phyloP scores from a whole-genome alignment of 2,329 filamentous ascomycete genomes.

The Ilyonectria mors-panacis region DNA sequence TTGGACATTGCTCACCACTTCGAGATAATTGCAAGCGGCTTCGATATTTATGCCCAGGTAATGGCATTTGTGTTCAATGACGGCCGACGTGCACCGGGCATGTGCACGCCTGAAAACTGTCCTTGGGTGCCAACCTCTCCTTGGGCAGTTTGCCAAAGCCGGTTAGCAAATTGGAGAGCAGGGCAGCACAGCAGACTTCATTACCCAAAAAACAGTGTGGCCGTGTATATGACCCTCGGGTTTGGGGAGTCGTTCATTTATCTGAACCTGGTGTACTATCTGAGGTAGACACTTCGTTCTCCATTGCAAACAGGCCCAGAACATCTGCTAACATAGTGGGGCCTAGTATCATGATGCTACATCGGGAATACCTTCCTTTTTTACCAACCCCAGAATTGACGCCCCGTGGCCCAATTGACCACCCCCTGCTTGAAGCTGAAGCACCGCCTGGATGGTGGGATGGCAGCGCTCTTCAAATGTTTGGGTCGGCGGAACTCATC shows the following conservation, averaged over 20 bases:
- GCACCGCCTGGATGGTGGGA: conserved; percentile 59
- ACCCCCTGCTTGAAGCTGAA: conserved; percentile 55
- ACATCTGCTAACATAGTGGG: too few species aligned
- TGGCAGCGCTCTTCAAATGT: conserved; percentile 55
- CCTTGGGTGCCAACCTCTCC: conserved; percentile 56
- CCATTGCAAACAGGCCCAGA: rapidly evolving
- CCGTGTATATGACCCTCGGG: conserved; percentile 56
- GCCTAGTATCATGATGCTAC: conserved; percentile 58
- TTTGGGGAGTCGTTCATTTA: conserved; percentile 60
- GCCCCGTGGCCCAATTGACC: conserved; percentile 58
- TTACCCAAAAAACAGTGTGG: conserved; percentile 56
- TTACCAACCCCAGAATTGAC: conserved; percentile 53
- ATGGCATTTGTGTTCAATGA: conserved; percentile 60
- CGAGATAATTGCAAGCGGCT: conserved; percentile 58
- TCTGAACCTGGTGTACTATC: conserved; percentile 60
- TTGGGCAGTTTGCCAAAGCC: conserved; percentile 51
- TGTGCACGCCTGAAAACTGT: conserved; percentile 56
- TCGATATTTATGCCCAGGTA: conserved; percentile 60
- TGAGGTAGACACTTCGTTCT: conserved; percentile 50
- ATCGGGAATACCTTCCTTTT: conserved; percentile 62
- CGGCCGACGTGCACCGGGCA: conserved; percentile 57
- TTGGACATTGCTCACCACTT: conserved; percentile 38
- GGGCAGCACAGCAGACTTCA: conserved; percentile 54
- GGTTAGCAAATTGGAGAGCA: conserved; percentile 54
- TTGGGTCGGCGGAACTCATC: conserved; percentile 54